Base-by-base conservation (phyloP, 352 stramenopile species). In the Pilasporangium apinafurcum region DNA sequence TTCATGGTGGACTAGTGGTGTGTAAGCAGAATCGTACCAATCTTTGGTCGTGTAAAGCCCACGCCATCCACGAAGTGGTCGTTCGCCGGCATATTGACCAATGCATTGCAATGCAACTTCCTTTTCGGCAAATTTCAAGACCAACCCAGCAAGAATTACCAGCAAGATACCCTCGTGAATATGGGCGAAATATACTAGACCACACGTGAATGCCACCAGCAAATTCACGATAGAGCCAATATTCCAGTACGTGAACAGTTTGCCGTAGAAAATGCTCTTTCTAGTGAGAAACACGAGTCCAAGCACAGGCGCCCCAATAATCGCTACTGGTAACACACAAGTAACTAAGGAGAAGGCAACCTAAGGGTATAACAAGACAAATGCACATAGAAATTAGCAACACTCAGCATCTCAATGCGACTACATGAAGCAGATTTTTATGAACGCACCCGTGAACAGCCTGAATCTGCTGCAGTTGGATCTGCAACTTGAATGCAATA, bases 401-500 rank as follows among this genome's bases (percentile, higher is more conserved):
- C 55, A 8, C 48, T 18, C 34, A 47, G 25, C 35, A 42, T n/a
- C 18, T 37, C 10, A 33, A 13, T 20, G 26, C 26, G 6, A 16
- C 12, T 38, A 20, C 25, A 31, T 8, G 51, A 17, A 3, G 1
- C 2, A 31, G 43, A 1, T 17, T 12, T 26, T 39, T 14, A 7
- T 0, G 8, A 1, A 72, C 75, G 29, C 63, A 93, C 82, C 39
- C 75, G 67, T 6, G 82, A 90, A 35, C 79, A 93, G 4, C 79
- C 82, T 8, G 74, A 75, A 48, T 92, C 70, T 34, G 76, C 44
- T 16, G 62, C 42, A 16, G 74, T 92, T 12, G 82, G 82, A 35
- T 92, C 77, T 7, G 78, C 64, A 30, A 93, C 68, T 86, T 93
- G 82, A 39, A 93, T 65, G 56, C 82, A 93, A 56, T 86, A 92